Conservation (phyloP, 306 rosid species). For the Pterocarpus macrocarpus region DNA sequence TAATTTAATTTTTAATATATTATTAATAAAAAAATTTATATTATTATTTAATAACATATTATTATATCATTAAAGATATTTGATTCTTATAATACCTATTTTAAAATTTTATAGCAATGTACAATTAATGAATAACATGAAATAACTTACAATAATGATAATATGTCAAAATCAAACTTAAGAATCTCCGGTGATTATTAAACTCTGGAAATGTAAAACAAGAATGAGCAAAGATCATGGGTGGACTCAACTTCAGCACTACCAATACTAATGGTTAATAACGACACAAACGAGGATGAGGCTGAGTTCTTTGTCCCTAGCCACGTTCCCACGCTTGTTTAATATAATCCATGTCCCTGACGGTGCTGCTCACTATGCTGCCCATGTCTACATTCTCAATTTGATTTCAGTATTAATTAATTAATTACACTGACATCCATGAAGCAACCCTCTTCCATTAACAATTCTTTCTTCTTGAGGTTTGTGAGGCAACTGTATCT, state of each 20-base stretch:
- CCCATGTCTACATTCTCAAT: slow-evolving; percentile 7
- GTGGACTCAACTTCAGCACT: not conserved
- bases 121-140: no score
- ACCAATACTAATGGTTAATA: not conserved
- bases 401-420: slow-evolving; percentile 6
- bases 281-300: no score
- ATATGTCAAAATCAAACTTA: no score
- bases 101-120: no score
- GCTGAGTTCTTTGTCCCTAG: not conserved
- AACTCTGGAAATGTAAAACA: not conserved
- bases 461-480: slow-evolving; percentile 10
- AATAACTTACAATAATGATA: no score
- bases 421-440: slow-evolving; percentile 1
- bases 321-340: slow-evolving; percentile 20
- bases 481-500: not conserved
- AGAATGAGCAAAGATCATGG: not conserved
- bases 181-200: not conserved
- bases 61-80: no score
- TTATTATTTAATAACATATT: no score
- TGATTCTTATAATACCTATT: no score
- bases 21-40: no score
- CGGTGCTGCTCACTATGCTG: slow-evolving; percentile 20
- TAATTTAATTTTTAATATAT: no score
- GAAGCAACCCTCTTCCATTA: not conserved
- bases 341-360: slow-evolving; percentile 1